Conservation (phyloP, 2,329 filamentous ascomycete species). For the Daldinia sp. region DNA sequence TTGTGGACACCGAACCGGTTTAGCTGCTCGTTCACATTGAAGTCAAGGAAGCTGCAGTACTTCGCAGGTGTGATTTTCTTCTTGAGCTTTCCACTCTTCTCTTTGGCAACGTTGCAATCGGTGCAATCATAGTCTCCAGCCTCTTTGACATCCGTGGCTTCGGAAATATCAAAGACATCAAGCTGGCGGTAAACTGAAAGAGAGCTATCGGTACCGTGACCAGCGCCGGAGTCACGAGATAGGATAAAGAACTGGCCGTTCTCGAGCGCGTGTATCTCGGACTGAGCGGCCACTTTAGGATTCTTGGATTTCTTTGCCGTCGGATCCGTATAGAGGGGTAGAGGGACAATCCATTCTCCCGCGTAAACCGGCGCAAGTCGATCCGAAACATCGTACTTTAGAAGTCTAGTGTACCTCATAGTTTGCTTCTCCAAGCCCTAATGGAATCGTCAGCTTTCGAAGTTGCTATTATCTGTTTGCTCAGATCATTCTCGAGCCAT, state of each 20-base stretch:
- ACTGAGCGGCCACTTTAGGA: conserved; percentile 68
- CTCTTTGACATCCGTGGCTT: conserved; percentile 68
- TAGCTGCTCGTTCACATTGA: conserved; percentile 71
- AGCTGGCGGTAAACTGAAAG: conserved; percentile 71
- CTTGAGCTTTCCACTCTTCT: conserved; percentile 60
- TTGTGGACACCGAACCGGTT: conserved; percentile 73
- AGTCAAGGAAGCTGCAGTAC: conserved; percentile 74
- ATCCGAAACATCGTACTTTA: conserved; percentile 68
- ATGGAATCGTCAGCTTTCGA: conserved; percentile 1
- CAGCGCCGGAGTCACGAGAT: conserved; percentile 68
- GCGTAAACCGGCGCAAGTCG: conserved; percentile 55
- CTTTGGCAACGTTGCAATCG: conserved; percentile 42
- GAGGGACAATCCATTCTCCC: conserved; percentile 71
- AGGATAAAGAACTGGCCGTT: conserved; percentile 72
- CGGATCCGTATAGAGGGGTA: conserved; percentile 66
- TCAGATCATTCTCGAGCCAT: background rate
- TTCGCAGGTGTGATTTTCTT: conserved; percentile 62
- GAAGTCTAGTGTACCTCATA: conserved; percentile 65
- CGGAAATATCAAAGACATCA: conserved; percentile 72
- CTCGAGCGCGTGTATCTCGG: conserved; percentile 71
- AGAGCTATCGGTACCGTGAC: conserved; percentile 62
- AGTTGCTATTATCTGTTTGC: background rate
- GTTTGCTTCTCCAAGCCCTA: conserved; percentile 54
- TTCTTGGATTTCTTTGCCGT: conserved; percentile 55
- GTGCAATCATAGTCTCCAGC: conserved; percentile 49